Evolutionary conservation across 495 filamentous ascomycete genomes (phyloP), one percentile per base, ranked within the genome.

Genomic region (Polyplosphaeria fusca): DNA sequence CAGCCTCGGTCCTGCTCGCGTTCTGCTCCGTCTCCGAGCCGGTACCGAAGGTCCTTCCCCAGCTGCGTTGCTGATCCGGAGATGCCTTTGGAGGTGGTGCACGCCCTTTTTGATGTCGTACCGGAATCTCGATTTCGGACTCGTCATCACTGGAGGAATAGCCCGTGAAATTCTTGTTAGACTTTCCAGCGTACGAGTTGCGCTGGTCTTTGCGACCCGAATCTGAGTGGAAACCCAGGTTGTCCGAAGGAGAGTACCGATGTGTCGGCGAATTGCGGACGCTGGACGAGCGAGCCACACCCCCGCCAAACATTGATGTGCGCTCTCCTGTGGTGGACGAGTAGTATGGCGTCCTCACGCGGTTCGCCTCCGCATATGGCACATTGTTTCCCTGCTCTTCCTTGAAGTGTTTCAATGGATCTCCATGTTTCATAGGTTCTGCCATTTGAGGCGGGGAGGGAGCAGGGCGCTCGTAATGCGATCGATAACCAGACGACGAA

Each of bases 401-500:
- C 20, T 46, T 47, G 46, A 48, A 77, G 45, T 76, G 70, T 30
- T 68, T 71, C 39, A 78, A 54, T 1, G 78, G 77, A 58, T 80
- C 76, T 26, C 75, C 64, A 19, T 78, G 30, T 7, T n/a, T 7
- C n/a, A 9, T 7, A 35, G 30, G 7, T 7, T n/a, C 30, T 35
- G 30, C n/a, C n/a, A n/a, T 75, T 19, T 78, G 70, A 9, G 74
- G 70, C 12, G 67, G 55, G 14, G 57, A 55, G n/a, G 55, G 59
- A 24, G 22, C 38, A 22, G 60, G 39, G 5, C 55, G 47, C 13
- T 49, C 16, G 25, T 57, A 56, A 37, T 44, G 35, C 4, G 60
- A 50, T 14, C 52, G 48, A 39, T 20, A 7, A 35, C n/a, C 7
- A 35, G 55, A 54, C 7, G 54, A 20, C 7, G 48, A 53, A 12